Base-by-base conservation (phyloP, 2,329 filamentous ascomycete genomes). In the Talaromyces sp. region DNA sequence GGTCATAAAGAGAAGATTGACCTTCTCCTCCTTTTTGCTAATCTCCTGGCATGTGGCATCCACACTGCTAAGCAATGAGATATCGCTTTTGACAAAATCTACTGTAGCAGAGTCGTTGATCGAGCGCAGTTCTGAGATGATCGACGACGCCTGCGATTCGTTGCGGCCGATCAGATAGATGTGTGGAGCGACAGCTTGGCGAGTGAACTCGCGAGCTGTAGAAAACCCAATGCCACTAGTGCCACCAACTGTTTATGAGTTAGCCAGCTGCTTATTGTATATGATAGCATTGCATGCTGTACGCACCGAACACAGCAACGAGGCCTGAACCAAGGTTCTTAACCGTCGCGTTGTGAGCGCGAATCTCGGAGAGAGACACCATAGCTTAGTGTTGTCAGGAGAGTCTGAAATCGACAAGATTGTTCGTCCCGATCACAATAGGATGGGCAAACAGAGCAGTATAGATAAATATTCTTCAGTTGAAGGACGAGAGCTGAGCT, bases 201-300 rank as follows among this genome's bases (percentile, higher is more conserved):
- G 74, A 10, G 77, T 75, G 47, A 85, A 81, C 27, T 76, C 69
- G 57, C 78, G 80, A 16, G 85, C 69, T 0, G 82, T 78, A 12
- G 76, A 70, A 63, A 82, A 75, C 7, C 83, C 83, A 51, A 86
- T 84, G n/a, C 83, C 83, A 42, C 77, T 78, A 4, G 83, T 86
- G 31, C 79, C 83, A 36, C 83, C 82, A 4, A 83, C 69, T 63
- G 18, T 12, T 2, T 1, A 28, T 23, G 4, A 6, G 31, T 62
- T 59, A 62, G 52, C 27, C 5, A 53, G 10, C 10, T 42, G 12
- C 14, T 42, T 42, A 7, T 47, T 47, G 18, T n/a, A 4, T 23
- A 18, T 50, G 10, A 34, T 36, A 27, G 5, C 6, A 18, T 47
- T 44, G 33, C 33, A 36, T 36, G 33, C 7, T 36, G 16, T 10